Evolutionary conservation across 352 stramenopile species (phyloP).

Genomic region (Saprolegnia parasitica): DNA sequence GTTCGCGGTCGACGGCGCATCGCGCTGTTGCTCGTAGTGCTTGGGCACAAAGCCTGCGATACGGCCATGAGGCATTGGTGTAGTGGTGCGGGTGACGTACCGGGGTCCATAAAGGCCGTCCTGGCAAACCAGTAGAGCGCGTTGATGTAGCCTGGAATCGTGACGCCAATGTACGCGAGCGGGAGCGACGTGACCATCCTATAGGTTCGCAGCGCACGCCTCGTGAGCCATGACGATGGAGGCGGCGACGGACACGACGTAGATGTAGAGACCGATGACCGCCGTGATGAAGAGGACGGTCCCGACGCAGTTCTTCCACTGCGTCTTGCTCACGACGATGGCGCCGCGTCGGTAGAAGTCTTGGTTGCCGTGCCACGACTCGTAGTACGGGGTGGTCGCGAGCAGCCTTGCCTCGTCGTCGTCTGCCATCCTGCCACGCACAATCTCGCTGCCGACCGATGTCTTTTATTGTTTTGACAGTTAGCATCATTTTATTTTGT

Average conservation of each 20-base stretch:
- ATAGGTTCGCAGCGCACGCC: background rate
- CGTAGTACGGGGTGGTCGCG: background rate
- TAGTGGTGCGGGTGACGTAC: background rate
- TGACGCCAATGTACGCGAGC: background rate
- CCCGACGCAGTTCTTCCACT: slow-evolving; percentile 14
- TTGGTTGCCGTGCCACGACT: slow-evolving; percentile 23
- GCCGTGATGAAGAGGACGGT: slow-evolving; percentile 16
- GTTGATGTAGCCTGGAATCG: slow-evolving; percentile 18
- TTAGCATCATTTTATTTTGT: no score
- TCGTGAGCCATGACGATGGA: background rate
- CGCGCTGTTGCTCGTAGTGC: slow-evolving; percentile 22
- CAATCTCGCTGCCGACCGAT: no score
- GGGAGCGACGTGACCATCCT: slow-evolving; percentile 16
- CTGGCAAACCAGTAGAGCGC: slow-evolving; percentile 23
- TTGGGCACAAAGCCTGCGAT: slow-evolving; percentile 17
- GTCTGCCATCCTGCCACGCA: background rate
- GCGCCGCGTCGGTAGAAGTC: slow-evolving; percentile 15
- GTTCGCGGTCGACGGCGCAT: background rate
- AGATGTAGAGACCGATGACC: slow-evolving; percentile 17
- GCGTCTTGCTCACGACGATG: slow-evolving; percentile 22
- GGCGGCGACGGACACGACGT: slow-evolving; percentile 14
- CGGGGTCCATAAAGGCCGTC: slow-evolving; percentile 25
- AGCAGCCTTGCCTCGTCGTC: background rate
- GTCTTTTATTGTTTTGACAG: no score
- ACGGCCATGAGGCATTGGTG: background rate